Base-by-base conservation (phyloP, 2,329 filamentous ascomycete genomes). In the Arachnomyces sp. region DNA sequence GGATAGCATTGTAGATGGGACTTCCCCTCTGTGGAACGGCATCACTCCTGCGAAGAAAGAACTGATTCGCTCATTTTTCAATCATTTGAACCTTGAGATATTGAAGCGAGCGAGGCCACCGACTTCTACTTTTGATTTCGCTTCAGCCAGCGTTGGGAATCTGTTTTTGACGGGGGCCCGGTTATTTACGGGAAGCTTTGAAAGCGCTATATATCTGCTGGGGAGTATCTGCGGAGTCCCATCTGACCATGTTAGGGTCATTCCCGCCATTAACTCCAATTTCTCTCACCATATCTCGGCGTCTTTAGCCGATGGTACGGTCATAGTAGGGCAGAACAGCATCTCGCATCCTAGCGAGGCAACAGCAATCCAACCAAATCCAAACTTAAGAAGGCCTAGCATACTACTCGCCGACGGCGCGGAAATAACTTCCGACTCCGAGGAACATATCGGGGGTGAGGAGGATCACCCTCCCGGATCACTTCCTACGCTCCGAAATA, bases 201-300 rank as follows among this genome's bases (percentile, higher is more conserved):
- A 96, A 60, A 84, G 84, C 5, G 86, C 87, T 31, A 92, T 96
- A 46, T 94, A 94, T 57, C 76, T 96, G 2, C 74, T 96, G 3
- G 84, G 83, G 37, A 84, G 82, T 51, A 85, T 95, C 48, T 94
- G 89, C 55, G 79, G 78, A n/a, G 83, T 96, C 1, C 83, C 87
- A 0, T 73, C 77, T 8, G 65, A 68, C 32, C 73, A 79, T 38
- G 79, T 92, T 4, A 74, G 79, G 0, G 87, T 95, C 0, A 77
- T 96, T 12, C 92, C 90, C 0, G 87, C 85, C 3, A 85, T 96
- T 51, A 94, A 94, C 68, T 88, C 84, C 47, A 96, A 94, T 60
- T 95, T 95, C 67, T 86, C 86, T 0, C 85, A 94, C 54, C 90
- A 96, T 62, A 96, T 96, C 50, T 87, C 84, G 4, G 90, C 88